Percentiles rank a stretch among this genome's conserved stretches.
These are phyloP conservation scores for Leptographium flavum DNA, from an alignment of 2,329 filamentous ascomycete genomes.

Conservation along the genomic window DNA sequence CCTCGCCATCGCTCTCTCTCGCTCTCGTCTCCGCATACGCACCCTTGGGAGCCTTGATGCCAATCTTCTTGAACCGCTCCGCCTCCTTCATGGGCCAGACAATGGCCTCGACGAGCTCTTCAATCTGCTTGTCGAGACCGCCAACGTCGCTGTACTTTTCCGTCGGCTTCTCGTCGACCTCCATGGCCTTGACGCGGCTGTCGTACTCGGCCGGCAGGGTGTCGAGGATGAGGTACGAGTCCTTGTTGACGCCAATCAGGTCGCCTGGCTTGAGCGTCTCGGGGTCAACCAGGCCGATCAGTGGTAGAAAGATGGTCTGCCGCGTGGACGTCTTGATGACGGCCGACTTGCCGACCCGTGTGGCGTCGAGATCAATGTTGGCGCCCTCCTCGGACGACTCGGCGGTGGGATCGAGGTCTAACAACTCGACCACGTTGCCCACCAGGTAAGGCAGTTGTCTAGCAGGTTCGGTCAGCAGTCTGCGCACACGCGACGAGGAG, in stretches of 20 bases:
- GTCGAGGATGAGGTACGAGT: conserved; percentile 93
- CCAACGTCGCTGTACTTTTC: conserved; percentile 98
- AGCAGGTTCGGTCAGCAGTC: background rate
- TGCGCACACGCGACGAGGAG: conserved; percentile 8
- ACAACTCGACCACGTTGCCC: conserved; percentile 92
- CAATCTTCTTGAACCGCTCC: conserved; percentile 98
- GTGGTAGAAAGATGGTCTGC: conserved; percentile 94
- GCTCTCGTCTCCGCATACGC: background rate
- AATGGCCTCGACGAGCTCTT: conserved; percentile 94
- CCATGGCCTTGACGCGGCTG: conserved; percentile 98
- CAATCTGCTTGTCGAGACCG: conserved; percentile 96
- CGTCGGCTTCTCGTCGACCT: conserved; percentile 98
- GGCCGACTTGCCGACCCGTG: conserved; percentile 90
- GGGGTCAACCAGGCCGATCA: conserved; percentile 93
- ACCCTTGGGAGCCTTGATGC: conserved; percentile 99
- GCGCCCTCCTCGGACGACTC: conserved; percentile 96
- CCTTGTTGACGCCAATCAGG: conserved; percentile 96
- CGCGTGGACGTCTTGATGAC: conserved; percentile 98
- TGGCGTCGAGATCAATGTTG: conserved; percentile 96
- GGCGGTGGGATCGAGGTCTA: conserved; percentile 90
- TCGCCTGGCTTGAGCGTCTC: conserved; percentile 91
- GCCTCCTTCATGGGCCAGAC: conserved; percentile 99
- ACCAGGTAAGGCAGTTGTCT: conserved; percentile 97
- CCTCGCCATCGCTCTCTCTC: background rate
- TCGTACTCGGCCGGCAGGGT: conserved; percentile 96